Percentiles rank a stretch among this genome's conserved stretches.
Conservation (phyloP, 441 rosid species). For the Populus trichocarpa region DNA sequence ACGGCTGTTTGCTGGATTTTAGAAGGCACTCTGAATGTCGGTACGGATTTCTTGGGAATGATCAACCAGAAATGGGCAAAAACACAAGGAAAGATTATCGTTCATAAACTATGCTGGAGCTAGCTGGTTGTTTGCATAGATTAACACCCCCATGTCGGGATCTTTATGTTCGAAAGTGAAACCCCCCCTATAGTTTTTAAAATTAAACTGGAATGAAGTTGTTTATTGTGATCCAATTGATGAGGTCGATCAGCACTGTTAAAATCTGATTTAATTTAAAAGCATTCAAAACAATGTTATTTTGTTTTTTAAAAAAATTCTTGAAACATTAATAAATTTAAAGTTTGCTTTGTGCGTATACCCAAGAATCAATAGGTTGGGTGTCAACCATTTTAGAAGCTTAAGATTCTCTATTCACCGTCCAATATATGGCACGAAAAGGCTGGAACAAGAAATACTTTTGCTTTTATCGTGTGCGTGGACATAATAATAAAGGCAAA, state of each 20-base stretch:
- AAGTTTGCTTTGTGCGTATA: too few species aligned
- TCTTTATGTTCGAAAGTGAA: background rate
- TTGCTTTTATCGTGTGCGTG: background rate
- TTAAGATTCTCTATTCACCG: background rate
- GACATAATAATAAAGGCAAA: background rate
- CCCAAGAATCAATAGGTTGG: background rate
- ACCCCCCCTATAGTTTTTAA: background rate
- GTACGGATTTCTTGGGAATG: conserved; percentile 13
- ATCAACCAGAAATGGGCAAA: background rate
- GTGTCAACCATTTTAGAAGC: background rate
- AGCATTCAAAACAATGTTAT: too few species aligned
- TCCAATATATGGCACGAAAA: background rate
- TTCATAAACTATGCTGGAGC: background rate
- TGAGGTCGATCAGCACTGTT: too few species aligned
- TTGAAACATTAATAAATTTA: too few species aligned
- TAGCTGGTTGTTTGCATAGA: background rate
- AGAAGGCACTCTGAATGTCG: background rate
- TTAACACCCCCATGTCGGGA: background rate
- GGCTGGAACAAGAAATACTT: background rate
- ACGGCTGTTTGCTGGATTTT: background rate
- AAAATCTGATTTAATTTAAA: too few species aligned
- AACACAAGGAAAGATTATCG: too few species aligned
- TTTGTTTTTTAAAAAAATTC: too few species aligned
- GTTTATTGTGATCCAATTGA: too few species aligned
- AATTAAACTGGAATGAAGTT: too few species aligned